Base-by-base conservation (phyloP, 2,329 filamentous ascomycete species). In the Fusarium sp. region DNA sequence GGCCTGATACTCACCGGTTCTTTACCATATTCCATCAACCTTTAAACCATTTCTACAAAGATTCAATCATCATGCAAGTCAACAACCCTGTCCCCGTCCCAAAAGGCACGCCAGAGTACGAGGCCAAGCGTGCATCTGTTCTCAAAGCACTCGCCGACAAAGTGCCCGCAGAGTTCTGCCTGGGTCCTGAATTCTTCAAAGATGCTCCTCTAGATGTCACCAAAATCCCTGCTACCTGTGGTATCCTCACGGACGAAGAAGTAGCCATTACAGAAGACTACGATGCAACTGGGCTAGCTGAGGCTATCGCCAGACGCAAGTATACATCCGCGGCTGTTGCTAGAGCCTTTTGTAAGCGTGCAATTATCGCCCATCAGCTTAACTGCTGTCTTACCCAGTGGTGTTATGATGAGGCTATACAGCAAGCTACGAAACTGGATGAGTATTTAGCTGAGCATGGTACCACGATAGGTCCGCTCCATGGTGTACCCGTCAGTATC, bases 1-100 rank as follows among this genome's bases (percentile, higher is more conserved):
- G 2, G 0, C 34, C 6, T 18, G 1, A 1, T 28, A n/a, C 24
- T 39, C 34, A 14, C 14, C 8, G 3, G 11, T 41, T 30, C 13
- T 28, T 20, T 30, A 17, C n/a, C 13, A 48, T 17, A 1, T n/a
- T 30, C 13, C 26, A n/a, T 10, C 18, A 1, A 22, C 14, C 13
- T 11, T 30, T 30, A 22, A 11, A 48, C 18, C 11, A 30, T 30
- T 15, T 8, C 10, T 20, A 32, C 11, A 32, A 32, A 32, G 32
- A 7, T 28, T 3, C 26, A 54, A 54, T 13, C 20, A 11, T 3
- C 18, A 55, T 55, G 51, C 10, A 55, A 8, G 24, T 55, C 51
- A 55, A 55, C 5, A 55, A n/a, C 34, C 51, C 51, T 6, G 51
- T 55, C 0, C 24, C 51, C 3, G 51, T 55, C 6, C 34, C 51